phyloP scores from a whole-genome alignment of 2,329 filamentous ascomycete species.

The Ilyonectria robusta region DNA sequence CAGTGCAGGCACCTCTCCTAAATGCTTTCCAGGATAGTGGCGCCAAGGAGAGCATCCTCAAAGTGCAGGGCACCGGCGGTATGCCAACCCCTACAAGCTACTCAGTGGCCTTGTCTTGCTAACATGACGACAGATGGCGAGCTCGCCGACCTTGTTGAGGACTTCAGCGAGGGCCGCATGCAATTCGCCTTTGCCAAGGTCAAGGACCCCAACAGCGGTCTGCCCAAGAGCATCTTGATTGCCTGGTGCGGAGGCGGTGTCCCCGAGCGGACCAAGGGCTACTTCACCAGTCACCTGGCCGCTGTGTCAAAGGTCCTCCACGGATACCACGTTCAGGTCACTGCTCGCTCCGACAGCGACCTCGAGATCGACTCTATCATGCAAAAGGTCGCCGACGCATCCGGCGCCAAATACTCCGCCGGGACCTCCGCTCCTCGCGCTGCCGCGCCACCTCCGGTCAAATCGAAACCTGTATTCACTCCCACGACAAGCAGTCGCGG shows the following conservation, averaged over 20 bases:
- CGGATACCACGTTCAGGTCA: slow-evolving; percentile 98
- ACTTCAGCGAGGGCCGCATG: slow-evolving; percentile 96
- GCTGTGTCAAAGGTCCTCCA: slow-evolving; percentile 93
- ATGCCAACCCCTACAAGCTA: slow-evolving; percentile 40
- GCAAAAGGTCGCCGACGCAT: slow-evolving; percentile 94
- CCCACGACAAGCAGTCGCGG: slow-evolving; percentile 72
- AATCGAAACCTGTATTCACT: slow-evolving; percentile 93
- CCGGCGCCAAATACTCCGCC: slow-evolving; percentile 92
- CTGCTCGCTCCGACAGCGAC: slow-evolving; percentile 90
- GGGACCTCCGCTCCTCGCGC: slow-evolving; percentile 70
- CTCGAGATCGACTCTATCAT: slow-evolving; percentile 90
- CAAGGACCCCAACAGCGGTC: slow-evolving; percentile 90
- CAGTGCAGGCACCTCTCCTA: slow-evolving; percentile 90
- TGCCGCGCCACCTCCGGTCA: slow-evolving; percentile 76
- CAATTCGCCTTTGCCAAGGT: slow-evolving; percentile 98
- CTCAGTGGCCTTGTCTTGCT: slow-evolving; percentile 29
- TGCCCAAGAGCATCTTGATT: slow-evolving; percentile 94
- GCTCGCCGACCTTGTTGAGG: slow-evolving; percentile 89
- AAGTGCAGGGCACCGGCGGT: slow-evolving; percentile 94
- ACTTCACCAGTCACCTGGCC: slow-evolving; percentile 94
- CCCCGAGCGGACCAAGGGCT: slow-evolving; percentile 97
- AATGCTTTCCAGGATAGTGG: slow-evolving; percentile 92
- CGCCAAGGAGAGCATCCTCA: slow-evolving; percentile 93
- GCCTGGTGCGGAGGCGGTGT: slow-evolving; percentile 98
- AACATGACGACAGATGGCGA: slow-evolving; percentile 80